Percentiles rank a stretch among this genome's conserved stretches.
phyloP scores from a whole-genome alignment of 2,329 filamentous ascomycete species.

The Aspergillus ustus region DNA sequence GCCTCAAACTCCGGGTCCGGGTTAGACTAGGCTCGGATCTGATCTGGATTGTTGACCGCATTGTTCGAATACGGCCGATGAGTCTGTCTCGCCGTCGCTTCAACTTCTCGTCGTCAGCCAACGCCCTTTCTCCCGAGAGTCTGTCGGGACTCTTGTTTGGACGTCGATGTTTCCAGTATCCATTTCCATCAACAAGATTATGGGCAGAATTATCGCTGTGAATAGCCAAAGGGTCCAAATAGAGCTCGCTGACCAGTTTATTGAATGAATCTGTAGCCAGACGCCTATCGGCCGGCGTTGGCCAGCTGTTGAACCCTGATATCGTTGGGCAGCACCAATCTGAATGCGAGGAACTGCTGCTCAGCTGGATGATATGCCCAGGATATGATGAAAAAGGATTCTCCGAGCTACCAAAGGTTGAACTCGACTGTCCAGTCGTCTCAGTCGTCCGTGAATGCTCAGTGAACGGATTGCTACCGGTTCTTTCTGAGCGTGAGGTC shows the following conservation, averaged over 20 bases:
- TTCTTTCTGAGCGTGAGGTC: slow-evolving; percentile 14
- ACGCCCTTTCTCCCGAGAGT: not conserved
- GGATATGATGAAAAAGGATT: slow-evolving; percentile 3
- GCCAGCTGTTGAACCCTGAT: slow-evolving; percentile 27
- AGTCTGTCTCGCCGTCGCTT: slow-evolving; percentile 27
- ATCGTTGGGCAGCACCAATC: slow-evolving; percentile 27
- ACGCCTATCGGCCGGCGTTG: slow-evolving; percentile 29
- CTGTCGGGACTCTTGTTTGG: slow-evolving; percentile 1
- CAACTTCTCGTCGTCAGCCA: slow-evolving; percentile 4
- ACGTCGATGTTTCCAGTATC: not conserved
- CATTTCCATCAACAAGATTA: slow-evolving; percentile 3
- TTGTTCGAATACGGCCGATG: slow-evolving; percentile 38
- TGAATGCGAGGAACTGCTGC: slow-evolving; percentile 27
- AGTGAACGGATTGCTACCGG: slow-evolving; percentile 21
- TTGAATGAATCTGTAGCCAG: slow-evolving; percentile 38
- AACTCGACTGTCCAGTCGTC: slow-evolving; percentile 21
- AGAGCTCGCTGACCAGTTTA: slow-evolving; percentile 29
- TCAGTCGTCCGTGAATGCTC: slow-evolving; percentile 10
- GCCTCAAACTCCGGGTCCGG: slow-evolving; percentile 35
- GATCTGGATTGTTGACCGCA: slow-evolving; percentile 40
- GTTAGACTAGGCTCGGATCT: slow-evolving; percentile 21
- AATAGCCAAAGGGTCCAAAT: slow-evolving; percentile 27
- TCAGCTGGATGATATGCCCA: slow-evolving; percentile 19
- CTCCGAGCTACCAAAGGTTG: slow-evolving; percentile 20
- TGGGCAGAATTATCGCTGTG: slow-evolving; percentile 2